A percentile compares a stretch with the other conserved stretches of the same genome.
These are phyloP conservation scores for Viola odorata DNA, from an alignment of 345 rosid species.

Conservation along the genomic window DNA sequence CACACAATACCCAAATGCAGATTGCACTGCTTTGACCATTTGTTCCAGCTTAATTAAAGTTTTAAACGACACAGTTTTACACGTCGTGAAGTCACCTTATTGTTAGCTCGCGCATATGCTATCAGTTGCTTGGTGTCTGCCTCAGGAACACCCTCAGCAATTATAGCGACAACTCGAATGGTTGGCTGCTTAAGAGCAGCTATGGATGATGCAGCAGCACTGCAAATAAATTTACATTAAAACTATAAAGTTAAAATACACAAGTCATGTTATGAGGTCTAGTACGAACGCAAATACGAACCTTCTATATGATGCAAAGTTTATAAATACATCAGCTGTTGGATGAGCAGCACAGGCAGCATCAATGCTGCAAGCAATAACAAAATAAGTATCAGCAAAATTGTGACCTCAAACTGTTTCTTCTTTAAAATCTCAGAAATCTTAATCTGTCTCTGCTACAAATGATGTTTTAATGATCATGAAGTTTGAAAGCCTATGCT, in stretches of 20 bases:
- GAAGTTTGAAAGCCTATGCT: too few species aligned
- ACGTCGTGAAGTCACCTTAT: constrained; percentile 49
- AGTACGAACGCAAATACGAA: constrained; percentile 9
- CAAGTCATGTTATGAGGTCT: background rate
- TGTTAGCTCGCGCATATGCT: constrained; percentile 88
- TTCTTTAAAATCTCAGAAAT: background rate
- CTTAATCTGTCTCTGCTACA: too few species aligned
- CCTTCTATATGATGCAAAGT: constrained; percentile 96
- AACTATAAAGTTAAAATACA: constrained; percentile 7
- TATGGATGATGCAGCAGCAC: constrained; percentile 98
- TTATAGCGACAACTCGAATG: constrained; percentile 86
- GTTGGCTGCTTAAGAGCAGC: constrained; percentile 95
- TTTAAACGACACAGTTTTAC: background rate
- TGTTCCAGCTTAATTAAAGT: background rate
- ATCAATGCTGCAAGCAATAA: constrained; percentile 57
- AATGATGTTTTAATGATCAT: too few species aligned
- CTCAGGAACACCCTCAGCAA: constrained; percentile 99
- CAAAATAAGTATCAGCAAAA: background rate
- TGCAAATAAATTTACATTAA: constrained; percentile 25
- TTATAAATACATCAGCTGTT: constrained; percentile 93
- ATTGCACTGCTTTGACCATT: background rate
- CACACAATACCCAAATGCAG: too few species aligned
- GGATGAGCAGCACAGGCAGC: constrained; percentile 96
- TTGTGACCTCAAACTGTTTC: background rate
- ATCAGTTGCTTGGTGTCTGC: constrained; percentile 87